phyloP scores from a whole-genome alignment of 768 basidiomycete species.

The Termitomyces sp. region DNA sequence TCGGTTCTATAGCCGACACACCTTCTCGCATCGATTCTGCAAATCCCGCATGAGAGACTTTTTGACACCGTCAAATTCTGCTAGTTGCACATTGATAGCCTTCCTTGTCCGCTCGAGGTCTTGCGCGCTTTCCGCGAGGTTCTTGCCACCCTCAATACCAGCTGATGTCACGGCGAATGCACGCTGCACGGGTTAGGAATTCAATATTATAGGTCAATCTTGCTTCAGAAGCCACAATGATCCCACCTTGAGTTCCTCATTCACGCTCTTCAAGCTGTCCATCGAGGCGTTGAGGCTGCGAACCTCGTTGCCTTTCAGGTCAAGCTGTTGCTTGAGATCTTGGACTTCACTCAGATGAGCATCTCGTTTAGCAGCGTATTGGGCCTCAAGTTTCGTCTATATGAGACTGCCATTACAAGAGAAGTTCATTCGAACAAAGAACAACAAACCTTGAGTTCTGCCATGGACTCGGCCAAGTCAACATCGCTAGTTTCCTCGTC shows the following conservation, averaged over 20 bases:
- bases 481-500: constrained; percentile 84
- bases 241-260: constrained; percentile 92
- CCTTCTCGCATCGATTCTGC: constrained; percentile 99
- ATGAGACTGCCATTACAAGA: constrained; percentile 11
- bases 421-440: constrained; percentile 3
- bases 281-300: constrained; percentile 79
- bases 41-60: constrained; percentile 98
- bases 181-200: constrained; percentile 46
- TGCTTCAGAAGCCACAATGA: constrained; percentile 1
- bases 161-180: constrained; percentile 96
- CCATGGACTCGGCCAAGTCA: constrained; percentile 77
- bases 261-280: constrained; percentile 91
- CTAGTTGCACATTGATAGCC: constrained; percentile 95
- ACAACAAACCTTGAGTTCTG: constrained; percentile 75
- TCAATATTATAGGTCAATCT: constrained; percentile 9
- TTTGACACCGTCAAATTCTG: constrained; percentile 98
- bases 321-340: constrained; percentile 88
- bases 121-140: constrained; percentile 93
- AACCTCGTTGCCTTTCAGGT: constrained; percentile 77
- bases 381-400: constrained; percentile 89
- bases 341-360: constrained; percentile 78
- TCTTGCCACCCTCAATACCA: constrained; percentile 95
- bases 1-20: constrained; percentile 22
- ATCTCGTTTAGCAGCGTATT: constrained; percentile 90
- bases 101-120: constrained; percentile 96